These are phyloP conservation scores for Rubroshorea leprosula DNA, from an alignment of 345 rosid genomes.

Conservation along the genomic window DNA sequence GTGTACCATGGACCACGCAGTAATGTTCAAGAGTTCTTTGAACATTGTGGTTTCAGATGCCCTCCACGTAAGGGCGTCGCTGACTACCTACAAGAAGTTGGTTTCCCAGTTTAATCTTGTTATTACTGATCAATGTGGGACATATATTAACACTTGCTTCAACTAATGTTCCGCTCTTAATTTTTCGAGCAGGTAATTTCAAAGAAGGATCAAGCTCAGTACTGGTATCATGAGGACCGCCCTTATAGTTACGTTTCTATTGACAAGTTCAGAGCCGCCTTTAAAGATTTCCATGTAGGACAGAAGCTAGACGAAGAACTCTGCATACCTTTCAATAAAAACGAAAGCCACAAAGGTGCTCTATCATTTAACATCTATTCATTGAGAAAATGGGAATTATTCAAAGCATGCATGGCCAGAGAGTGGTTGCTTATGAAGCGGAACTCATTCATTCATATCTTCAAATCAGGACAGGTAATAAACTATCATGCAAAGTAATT, in stretches of 20 bases:
- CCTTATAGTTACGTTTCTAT: conserved; percentile 43
- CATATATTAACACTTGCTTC: neutral
- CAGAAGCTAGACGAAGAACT: conserved; percentile 35
- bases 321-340: conserved; percentile 30
- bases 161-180: neutral
- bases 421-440: conserved; percentile 57
- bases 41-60: conserved; percentile 62
- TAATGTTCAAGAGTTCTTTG: conserved; percentile 50
- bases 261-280: conserved; percentile 31
- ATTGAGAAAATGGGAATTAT: conserved; percentile 44
- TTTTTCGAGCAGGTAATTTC: conserved; percentile 38
- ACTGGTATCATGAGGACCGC: conserved; percentile 36
- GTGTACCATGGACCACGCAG: conserved; percentile 63
- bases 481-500: neutral
- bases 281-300: conserved; percentile 34
- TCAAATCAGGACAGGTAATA: conserved; percentile 39
- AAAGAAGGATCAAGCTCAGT: conserved; percentile 62
- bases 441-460: conserved; percentile 37
- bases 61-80: conserved; percentile 64
- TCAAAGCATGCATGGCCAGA: conserved; percentile 57
- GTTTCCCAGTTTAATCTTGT: conserved; percentile 7
- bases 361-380: conserved; percentile 43
- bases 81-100: conserved; percentile 68
- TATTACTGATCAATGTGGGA: neutral
- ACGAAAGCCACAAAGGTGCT: conserved; percentile 31